Percentiles rank a stretch among this genome's conserved stretches.
Evolutionary conservation across 768 basidiomycete species (phyloP).

Genomic region (Pleurotus pulmonarius): DNA sequence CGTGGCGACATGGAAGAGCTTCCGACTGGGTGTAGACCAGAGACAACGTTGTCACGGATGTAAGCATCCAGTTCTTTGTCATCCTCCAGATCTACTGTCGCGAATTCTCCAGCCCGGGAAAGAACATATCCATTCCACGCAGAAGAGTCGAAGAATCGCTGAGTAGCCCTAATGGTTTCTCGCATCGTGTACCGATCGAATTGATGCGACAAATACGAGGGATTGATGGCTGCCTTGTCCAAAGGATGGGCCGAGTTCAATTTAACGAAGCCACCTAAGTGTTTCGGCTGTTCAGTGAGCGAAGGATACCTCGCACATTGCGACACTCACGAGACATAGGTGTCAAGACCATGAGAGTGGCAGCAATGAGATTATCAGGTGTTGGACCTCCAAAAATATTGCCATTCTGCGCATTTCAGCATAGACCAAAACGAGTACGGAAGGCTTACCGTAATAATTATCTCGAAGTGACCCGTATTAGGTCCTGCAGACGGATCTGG

Average conservation of each 20-base stretch:
- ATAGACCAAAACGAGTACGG: too few species aligned
- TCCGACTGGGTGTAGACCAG: constrained; percentile 27
- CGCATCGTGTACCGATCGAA: constrained; percentile 27
- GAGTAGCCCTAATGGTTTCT: constrained; percentile 17
- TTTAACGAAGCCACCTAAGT: constrained; percentile 32
- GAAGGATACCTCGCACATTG: neutral
- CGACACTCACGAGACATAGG: constrained; percentile 29
- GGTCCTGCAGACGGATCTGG: constrained; percentile 21
- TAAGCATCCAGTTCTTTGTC: constrained; percentile 23
- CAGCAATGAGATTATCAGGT: constrained; percentile 23
- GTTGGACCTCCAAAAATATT: constrained; percentile 12
- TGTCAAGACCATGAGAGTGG: constrained; percentile 23
- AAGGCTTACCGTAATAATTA: constrained; percentile 14
- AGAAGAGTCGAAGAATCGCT: constrained; percentile 20
- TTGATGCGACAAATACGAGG: constrained; percentile 33
- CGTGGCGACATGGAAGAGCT: constrained; percentile 29
- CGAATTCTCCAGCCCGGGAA: constrained; percentile 14
- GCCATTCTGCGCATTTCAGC: neutral
- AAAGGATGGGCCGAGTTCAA: constrained; percentile 43
- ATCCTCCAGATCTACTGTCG: constrained; percentile 14
- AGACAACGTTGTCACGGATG: constrained; percentile 17
- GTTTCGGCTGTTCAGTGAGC: neutral
- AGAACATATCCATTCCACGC: constrained; percentile 26
- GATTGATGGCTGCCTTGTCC: constrained; percentile 44
- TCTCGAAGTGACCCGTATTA: constrained; percentile 17